Base-by-base conservation (phyloP, 257 asterid genomes). In the Pogostemon cablin region DNA sequence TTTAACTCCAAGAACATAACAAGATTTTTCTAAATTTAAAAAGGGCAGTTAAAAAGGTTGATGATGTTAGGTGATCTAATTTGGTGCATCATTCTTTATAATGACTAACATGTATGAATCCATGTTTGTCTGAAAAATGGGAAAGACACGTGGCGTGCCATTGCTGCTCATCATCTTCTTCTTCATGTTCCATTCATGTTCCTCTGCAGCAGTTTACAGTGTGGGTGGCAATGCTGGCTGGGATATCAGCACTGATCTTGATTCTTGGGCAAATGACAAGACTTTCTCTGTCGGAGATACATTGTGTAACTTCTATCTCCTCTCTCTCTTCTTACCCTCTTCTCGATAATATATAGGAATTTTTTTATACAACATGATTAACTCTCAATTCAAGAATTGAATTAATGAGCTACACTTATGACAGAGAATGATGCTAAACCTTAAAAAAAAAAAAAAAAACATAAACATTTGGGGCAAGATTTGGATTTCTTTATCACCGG, bases 241-340 rank as follows among this genome's bases (percentile, higher is more conserved):
- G 98, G 98, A 92, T 65, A 88, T 92, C 65, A 92, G 98, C 79
- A 85, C 98, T 4, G 86, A 90, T 69, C 81, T 88, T 8, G 92
- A 88, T 56, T 44, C 98, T 0, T 92, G 98, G 98, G 42, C 63
- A 4, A 76, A 65, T 4, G 83, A 68, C 84, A 92, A 90, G 77
- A 80, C 68, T 12, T 88, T 88, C 71, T 12, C 61, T 0, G 78
- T 85, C 5, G 95, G 88, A 15, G 96, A 92, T 71, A 83, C 80
- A 68, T 79, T 92, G 9, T 5, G 96, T 90, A 81, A 83, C 91
- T 81, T 2, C 62, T n/a, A 20, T 40, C 3, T 11, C 5, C 34
- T 46, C 44, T 65, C 59, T 34, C 55, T 38, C 68, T 42, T 40
- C 44, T 40, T 7, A 4, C 44, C 44, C 44, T 1, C 44, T 7